A percentile compares a stretch with the other conserved stretches of the same genome.
phyloP scores from a whole-genome alignment of 1,139 yeast species.

The Candida anutae region DNA sequence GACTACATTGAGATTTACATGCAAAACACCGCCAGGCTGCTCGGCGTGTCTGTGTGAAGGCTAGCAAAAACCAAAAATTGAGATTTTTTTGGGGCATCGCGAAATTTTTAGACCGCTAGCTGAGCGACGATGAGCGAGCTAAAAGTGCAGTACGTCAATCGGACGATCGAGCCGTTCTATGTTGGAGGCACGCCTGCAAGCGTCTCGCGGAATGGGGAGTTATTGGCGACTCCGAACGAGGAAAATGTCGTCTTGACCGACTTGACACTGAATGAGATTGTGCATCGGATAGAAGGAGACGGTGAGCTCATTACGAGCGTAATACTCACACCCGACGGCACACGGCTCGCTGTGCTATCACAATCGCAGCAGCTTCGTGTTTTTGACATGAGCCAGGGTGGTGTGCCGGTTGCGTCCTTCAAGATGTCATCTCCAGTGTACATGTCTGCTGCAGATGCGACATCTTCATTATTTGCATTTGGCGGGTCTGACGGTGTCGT shows the following conservation, averaged over 20 bases:
- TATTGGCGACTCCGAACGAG: slow-evolving; percentile 71
- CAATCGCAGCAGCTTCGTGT: slow-evolving; percentile 79
- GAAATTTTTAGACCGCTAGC: slow-evolving; percentile 1
- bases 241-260: slow-evolving; percentile 73
- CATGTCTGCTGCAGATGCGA: slow-evolving; percentile 66
- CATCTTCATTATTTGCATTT: slow-evolving; percentile 81
- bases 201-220: slow-evolving; percentile 52
- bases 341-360: slow-evolving; percentile 61
- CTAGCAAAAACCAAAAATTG: neutral
- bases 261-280: slow-evolving; percentile 45
- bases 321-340: slow-evolving; percentile 70
- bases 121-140: slow-evolving; percentile 16
- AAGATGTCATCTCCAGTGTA: slow-evolving; percentile 75
- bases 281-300: slow-evolving; percentile 74
- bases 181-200: slow-evolving; percentile 79
- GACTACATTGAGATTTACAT: slow-evolving; percentile 40
- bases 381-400: slow-evolving; percentile 37
- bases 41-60: slow-evolving; percentile 26
- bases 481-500: slow-evolving; percentile 95
- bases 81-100: neutral
- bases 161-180: slow-evolving; percentile 60
- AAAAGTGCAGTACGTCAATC: slow-evolving; percentile 26
- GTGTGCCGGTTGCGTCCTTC: slow-evolving; percentile 43
- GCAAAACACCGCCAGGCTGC: slow-evolving; percentile 31
- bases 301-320: slow-evolving; percentile 77